Conservation (phyloP, 140 eudicot genomes). For the Oenanthe javanica region DNA sequence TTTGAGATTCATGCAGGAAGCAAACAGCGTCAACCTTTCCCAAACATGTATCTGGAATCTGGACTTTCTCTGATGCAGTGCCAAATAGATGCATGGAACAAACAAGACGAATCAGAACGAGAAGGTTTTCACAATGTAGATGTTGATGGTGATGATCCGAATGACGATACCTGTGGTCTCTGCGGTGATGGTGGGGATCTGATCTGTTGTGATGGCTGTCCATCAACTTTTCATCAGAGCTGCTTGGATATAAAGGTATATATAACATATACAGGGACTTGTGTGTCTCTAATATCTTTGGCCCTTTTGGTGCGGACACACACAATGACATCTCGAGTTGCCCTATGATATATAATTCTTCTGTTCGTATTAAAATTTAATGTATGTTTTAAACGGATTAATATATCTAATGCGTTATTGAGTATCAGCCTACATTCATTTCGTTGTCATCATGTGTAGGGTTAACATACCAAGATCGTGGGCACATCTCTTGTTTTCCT, state of each 20-base stretch:
- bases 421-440: neutral
- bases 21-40: conserved; percentile 66
- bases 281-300: neutral
- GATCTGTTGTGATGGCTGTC: conserved; percentile 98
- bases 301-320: neutral
- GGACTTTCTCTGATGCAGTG: conserved; percentile 78
- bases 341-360: neutral
- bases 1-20: conserved; percentile 98
- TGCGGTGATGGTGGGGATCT: conserved; percentile 99
- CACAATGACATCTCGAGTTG: neutral
- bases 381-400: neutral
- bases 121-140: conserved; percentile 50
- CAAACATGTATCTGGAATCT: conserved; percentile 58
- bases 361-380: neutral
- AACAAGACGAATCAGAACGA: conserved; percentile 54
- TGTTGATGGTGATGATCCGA: conserved; percentile 78
- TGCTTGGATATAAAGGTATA: conserved; percentile 83
- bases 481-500: neutral
- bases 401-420: neutral
- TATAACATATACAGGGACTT: neutral
- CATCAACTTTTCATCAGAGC: conserved; percentile 91
- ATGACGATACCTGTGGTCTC: conserved; percentile 92
- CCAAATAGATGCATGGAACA: conserved; percentile 89
- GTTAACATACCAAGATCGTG: neutral
- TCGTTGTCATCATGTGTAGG: neutral